phyloP scores from a whole-genome alignment of 164 flowering plant species.

The Santalum album region DNA sequence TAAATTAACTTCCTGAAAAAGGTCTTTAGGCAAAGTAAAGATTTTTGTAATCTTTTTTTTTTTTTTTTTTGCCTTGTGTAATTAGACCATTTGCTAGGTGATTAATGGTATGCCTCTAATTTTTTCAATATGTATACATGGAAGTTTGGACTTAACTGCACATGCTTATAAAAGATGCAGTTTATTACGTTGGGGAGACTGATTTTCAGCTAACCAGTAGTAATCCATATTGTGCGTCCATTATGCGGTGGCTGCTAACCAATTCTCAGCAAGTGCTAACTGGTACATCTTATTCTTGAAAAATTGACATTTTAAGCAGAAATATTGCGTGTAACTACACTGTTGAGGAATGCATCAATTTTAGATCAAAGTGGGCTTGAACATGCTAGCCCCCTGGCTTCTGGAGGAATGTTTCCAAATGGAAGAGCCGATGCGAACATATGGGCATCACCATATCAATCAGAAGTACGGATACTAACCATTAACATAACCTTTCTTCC shows the following conservation, averaged over 20 bases:
- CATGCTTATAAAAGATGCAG: constrained; percentile 5
- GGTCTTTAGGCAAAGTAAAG: too few species aligned
- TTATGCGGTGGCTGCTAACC: constrained; percentile 59
- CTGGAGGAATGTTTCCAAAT: constrained; percentile 92
- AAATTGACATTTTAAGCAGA: constrained; percentile 98
- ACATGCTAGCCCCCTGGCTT: constrained; percentile 90
- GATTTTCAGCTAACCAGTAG: constrained; percentile 28
- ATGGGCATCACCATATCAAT: constrained; percentile 91
- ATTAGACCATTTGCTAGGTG: too few species aligned
- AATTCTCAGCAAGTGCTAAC: too few species aligned
- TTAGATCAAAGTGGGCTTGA: constrained; percentile 99
- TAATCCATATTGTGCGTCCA: constrained; percentile 33
- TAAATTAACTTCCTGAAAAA: too few species aligned
- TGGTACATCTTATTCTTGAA: constrained; percentile 83
- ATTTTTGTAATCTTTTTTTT: too few species aligned
- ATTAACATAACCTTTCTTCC: constrained; percentile 81
- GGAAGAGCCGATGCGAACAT: constrained; percentile 90
- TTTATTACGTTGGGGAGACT: constrained; percentile 12
- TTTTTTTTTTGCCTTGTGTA: too few species aligned
- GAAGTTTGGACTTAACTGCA: constrained; percentile 4
- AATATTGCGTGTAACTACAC: constrained; percentile 99
- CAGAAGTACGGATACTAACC: constrained; percentile 99
- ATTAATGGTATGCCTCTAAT: neutral
- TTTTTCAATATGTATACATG: too few species aligned
- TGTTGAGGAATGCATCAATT: constrained; percentile 99